Percentiles rank a stretch among this genome's conserved stretches.
Evolutionary conservation across 1,139 yeast species (phyloP).

Genomic region (Candida sojae): DNA sequence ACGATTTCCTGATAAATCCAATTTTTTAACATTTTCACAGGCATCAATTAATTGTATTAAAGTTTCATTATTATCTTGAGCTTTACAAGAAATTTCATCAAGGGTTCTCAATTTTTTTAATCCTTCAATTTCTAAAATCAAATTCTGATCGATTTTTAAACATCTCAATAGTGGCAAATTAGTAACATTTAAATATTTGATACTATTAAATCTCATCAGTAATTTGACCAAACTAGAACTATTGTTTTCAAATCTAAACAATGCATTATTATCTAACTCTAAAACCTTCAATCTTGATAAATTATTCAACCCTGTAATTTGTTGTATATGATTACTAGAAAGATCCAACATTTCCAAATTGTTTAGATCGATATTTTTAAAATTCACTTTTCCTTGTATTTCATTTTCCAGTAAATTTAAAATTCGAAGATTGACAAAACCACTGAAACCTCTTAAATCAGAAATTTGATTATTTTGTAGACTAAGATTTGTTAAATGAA

Average conservation of each 20-base stretch:
- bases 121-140: slow-evolving; percentile 25
- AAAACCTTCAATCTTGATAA: slow-evolving; percentile 39
- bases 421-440: slow-evolving; percentile 39
- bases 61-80: slow-evolving; percentile 26
- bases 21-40: slow-evolving; percentile 22
- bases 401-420: slow-evolving; percentile 47
- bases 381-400: slow-evolving; percentile 39
- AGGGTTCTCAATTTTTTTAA: slow-evolving; percentile 34
- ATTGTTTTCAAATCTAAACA: slow-evolving; percentile 25
- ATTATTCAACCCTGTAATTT: slow-evolving; percentile 36
- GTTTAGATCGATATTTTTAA: slow-evolving; percentile 33
- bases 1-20: slow-evolving; percentile 45
- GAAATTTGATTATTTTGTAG: slow-evolving; percentile 33
- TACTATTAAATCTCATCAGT: slow-evolving; percentile 40
- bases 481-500: slow-evolving; percentile 39
- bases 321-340: slow-evolving; percentile 41
- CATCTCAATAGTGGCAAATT: slow-evolving; percentile 42
- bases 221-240: slow-evolving; percentile 40
- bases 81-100: slow-evolving; percentile 45
- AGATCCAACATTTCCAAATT: slow-evolving; percentile 48
- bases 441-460: slow-evolving; percentile 38
- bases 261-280: slow-evolving; percentile 44
- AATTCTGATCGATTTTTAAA: slow-evolving; percentile 49
- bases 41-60: slow-evolving; percentile 21
- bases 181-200: slow-evolving; percentile 31